Evolutionary conservation across 176 grass and related monocot species (phyloP).

Genomic region (Microstegium vimineum): DNA sequence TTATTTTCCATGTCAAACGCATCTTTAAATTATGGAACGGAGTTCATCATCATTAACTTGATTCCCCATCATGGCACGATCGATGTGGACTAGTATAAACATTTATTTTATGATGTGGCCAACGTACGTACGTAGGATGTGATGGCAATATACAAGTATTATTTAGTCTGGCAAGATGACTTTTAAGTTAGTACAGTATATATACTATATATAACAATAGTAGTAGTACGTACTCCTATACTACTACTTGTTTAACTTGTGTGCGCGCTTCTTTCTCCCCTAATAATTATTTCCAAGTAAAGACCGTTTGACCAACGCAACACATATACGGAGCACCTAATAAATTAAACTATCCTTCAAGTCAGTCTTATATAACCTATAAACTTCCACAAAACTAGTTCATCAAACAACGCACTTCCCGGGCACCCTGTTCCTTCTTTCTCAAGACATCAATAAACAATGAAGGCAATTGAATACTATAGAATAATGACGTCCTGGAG

Average conservation of each 20-base stretch:
- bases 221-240: not conserved
- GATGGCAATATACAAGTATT: not conserved
- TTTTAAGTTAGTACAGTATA: not conserved
- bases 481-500: no score
- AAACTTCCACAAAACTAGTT: not conserved
- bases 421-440: not conserved
- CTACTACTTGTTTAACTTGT: not conserved
- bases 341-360: not conserved
- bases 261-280: not conserved
- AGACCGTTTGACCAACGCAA: constrained; percentile 4
- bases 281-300: not conserved
- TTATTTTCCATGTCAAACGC: not conserved
- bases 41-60: not conserved
- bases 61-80: not conserved
- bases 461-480: not conserved
- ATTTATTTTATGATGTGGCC: not conserved
- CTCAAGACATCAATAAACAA: not conserved
- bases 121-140: not conserved
- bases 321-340: not conserved
- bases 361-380: constrained; percentile 22
- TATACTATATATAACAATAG: not conserved
- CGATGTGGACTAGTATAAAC: not conserved
- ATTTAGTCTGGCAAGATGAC: not conserved
- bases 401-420: not conserved
- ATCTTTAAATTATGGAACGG: not conserved